Evolutionary conservation across 2,329 filamentous ascomycete genomes (phyloP), one percentile per base, ranked within the genome.

Genomic region (Cordyceps militaris): DNA sequence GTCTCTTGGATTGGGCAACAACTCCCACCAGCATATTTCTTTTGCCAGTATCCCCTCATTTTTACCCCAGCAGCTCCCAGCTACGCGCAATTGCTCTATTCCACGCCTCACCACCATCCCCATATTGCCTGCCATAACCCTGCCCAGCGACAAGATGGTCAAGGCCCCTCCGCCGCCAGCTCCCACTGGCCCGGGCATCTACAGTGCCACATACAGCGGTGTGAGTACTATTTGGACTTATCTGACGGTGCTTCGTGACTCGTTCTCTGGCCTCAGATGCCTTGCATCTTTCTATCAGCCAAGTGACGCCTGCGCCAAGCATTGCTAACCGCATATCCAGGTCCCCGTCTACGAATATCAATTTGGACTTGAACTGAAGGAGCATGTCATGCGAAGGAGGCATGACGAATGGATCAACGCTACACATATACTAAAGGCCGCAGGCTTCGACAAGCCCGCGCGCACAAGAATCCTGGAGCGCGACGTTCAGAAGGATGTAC

Each of bases 391-490:
- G 94, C 88, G 94, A 71, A 85, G 94, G 52, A 86, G 93, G 60
- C 83, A 85, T 55, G 94, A 99, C 72, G 86, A 97, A 73, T 99
- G 93, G 91, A 94, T 99, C 76, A 99, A 99, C 78, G 94, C 94
- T n/a, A 99, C 94, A 56, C 94, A 99, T 70, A 97, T 99, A 60
- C 78, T 99, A 50, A 99, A 99, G 70, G 91, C 95, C 42, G 94
- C 94, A 61, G 93, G 93, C 57, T 96, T 96, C 69, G 94, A 99
- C 73, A 99, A 99, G 73, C 94, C 94, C 3, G 91, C 93, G 13
- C 82, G 94, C 69, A 99, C 94, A 42, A 84, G 94, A 62, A 97
- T 99, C 58, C 81, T 99, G 5, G 94, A 99, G 75, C 84, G 94
- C 63, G 94, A 99, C 69, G 93, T 99, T 8, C 94, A 99, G 68